These are phyloP conservation scores for Pelargonium nanum DNA, from an alignment of 345 rosid species.

Conservation along the genomic window DNA sequence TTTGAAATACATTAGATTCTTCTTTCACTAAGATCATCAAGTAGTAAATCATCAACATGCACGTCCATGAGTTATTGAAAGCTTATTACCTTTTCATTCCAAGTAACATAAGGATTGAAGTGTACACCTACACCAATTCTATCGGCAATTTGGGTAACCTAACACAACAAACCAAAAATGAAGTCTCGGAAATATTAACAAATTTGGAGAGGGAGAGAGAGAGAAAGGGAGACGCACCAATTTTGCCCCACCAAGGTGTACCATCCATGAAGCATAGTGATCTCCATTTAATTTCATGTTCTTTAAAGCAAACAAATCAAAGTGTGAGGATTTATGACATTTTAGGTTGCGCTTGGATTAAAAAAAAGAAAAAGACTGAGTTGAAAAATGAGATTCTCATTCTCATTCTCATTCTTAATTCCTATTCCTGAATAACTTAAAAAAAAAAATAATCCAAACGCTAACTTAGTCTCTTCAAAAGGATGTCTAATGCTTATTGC, in stretches of 20 bases:
- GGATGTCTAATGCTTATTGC: not conserved
- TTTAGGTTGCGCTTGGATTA: not conserved
- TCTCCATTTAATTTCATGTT: constrained; percentile 67
- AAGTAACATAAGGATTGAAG: constrained; percentile 76
- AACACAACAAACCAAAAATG: constrained; percentile 10
- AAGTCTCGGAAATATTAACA: constrained; percentile 2
- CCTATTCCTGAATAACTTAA: too few relatives aligned
- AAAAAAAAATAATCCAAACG: too few relatives aligned
- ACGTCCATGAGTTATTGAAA: not conserved
- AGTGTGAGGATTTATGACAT: constrained; percentile 3
- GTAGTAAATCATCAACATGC: not conserved
- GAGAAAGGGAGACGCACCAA: constrained; percentile 33
- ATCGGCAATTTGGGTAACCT: constrained; percentile 71
- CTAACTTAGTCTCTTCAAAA: too few relatives aligned
- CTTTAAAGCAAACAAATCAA: constrained; percentile 18
- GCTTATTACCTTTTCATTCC: constrained; percentile 58
- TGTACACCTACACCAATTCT: constrained; percentile 79
- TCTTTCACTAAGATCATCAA: not conserved
- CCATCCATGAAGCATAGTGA: constrained; percentile 87
- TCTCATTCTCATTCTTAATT: too few relatives aligned
- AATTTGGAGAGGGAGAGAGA: not conserved
- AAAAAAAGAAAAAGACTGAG: too few relatives aligned
- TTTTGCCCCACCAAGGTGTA: constrained; percentile 62
- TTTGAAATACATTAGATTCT: not conserved
- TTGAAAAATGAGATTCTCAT: too few relatives aligned